Evolutionary conservation across 345 rosid genomes (phyloP), one percentile per base, ranked within the genome.

Genomic region (Toxicodendron radicans): DNA sequence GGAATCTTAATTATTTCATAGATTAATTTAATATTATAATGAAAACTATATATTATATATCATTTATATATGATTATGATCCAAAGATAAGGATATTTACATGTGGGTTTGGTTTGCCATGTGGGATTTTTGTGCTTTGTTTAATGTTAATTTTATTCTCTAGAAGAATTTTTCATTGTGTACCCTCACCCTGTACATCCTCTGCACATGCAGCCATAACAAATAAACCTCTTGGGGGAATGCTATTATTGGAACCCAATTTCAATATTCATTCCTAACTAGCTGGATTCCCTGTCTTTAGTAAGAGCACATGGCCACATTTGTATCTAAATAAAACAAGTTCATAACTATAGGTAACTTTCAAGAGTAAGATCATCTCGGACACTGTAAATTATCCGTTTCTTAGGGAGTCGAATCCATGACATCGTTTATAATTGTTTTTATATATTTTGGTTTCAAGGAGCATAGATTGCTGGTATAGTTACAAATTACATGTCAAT

Each of bases 41-140:
- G 63, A 27, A 60, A 71, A 49, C 35, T 68, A 71, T 41, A 72
- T 35, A 76, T 58, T 27, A n/a, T 52, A 58, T 6, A 35, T 35
- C 38, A 3, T 35, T 35, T 35, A 35, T 64, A 10, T 43, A 10
- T 9, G 10, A 64, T 35, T 41, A 20, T 64, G 75, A 78, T 68
- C 74, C 20, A 67, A 33, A 72, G 79, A 78, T 71, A 62, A 62
- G 77, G 68, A 75, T 75, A 64, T 75, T 57, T 52, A 65, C 80
- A 53, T 52, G 66, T 68, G 79, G 38, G 71, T 48, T 51, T 81
- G 76, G 76, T 71, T 57, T 80, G 76, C 64, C 81, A 77, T 74
- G 79, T 77, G 81, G 74, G 56, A 60, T 74, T 64, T 38, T 38
- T 38, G 43, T 38, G 43, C 0, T 38, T 59, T 66, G 43, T 66